Evolutionary conservation across 208 protist genomes (phyloP), one percentile per base, ranked within the genome.

Genomic region (Leishmania braziliensis): DNA sequence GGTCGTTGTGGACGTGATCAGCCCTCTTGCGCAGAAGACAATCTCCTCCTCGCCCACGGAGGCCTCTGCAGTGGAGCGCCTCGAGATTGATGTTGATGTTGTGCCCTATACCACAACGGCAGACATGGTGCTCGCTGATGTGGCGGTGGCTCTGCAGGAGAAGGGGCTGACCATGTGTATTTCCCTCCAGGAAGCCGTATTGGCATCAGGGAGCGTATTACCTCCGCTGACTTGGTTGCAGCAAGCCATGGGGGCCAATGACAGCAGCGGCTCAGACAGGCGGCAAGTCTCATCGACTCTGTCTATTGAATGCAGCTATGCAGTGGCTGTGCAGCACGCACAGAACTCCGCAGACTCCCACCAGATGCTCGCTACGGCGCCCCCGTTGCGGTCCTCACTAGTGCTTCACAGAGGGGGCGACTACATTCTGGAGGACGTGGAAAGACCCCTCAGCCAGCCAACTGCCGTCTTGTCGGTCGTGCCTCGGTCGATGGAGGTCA

Each of bases 1-100:
- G 29, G 81, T 84, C n/a, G 75, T 80, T 33, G 80, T 83, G 46
- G 80, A 83, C 66, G 80, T 79, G 26, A 48, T 73, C 46, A 48
- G 70, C 50, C 33, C 54, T 26, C 50, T 66, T 29, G 56, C 77
- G 29, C 14, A 43, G 29, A 43, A 43, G 23, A 48, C 63, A 46
- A 60, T 69, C 50, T 48, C 70, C 66, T 53, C 56, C 75, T 33
- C 75, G 26, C 18, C 75, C 66, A 20, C 39, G 77, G 75, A 26
- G 54, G n/a, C 58, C n/a, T 26, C 8, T 51, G 48, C 51, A 50
- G 14, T 85, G 3, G 81, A 81, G 81, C 77, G 74, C 26, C 78
- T 83, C 56, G 83, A 79, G 53, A 81, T 78, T 26, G 79, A 81
- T 23, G 77, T 65, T 58, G 77, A 78, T 12, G 68, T 79, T 43